These are phyloP conservation scores for Beauveria bassiana DNA, from an alignment of 2,329 filamentous ascomycete genomes.

Conservation along the genomic window DNA sequence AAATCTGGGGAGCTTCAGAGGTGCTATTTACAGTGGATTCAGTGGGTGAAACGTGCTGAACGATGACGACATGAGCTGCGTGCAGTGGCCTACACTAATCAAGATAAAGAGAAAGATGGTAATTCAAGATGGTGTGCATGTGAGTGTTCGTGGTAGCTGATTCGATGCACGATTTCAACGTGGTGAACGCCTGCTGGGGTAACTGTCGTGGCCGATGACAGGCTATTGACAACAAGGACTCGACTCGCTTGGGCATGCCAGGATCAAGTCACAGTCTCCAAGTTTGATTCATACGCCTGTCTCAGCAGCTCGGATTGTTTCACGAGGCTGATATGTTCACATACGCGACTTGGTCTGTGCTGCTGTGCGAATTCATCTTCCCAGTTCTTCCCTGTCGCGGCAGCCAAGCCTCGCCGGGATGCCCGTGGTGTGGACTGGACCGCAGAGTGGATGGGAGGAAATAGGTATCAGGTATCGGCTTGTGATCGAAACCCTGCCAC, in stretches of 20 bases:
- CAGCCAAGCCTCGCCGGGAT: not conserved
- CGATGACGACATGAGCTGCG: slow-evolving; percentile 1
- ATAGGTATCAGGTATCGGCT: not conserved
- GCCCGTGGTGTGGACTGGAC: not conserved
- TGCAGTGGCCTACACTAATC: not conserved
- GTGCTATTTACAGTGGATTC: not conserved
- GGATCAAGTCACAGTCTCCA: too few species aligned
- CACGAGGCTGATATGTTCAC: not conserved
- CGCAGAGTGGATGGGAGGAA: not conserved
- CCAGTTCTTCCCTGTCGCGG: not conserved
- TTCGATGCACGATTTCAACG: too few species aligned
- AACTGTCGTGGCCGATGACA: too few species aligned
- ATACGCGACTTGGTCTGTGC: not conserved
- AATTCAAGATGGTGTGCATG: too few species aligned
- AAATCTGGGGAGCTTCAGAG: not conserved
- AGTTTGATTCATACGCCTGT: too few species aligned
- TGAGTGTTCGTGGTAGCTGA: too few species aligned
- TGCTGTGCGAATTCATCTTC: not conserved
- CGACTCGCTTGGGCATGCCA: too few species aligned
- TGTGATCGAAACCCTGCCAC: not conserved
- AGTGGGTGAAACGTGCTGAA: not conserved
- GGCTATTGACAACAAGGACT: too few species aligned
- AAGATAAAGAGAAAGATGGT: too few species aligned
- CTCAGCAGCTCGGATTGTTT: not conserved
- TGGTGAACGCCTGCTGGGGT: too few species aligned